Evolutionary conservation across 805 yeast species (phyloP), one percentile per base, ranked within the genome.

Genomic region (Torulaspora franciscae): DNA sequence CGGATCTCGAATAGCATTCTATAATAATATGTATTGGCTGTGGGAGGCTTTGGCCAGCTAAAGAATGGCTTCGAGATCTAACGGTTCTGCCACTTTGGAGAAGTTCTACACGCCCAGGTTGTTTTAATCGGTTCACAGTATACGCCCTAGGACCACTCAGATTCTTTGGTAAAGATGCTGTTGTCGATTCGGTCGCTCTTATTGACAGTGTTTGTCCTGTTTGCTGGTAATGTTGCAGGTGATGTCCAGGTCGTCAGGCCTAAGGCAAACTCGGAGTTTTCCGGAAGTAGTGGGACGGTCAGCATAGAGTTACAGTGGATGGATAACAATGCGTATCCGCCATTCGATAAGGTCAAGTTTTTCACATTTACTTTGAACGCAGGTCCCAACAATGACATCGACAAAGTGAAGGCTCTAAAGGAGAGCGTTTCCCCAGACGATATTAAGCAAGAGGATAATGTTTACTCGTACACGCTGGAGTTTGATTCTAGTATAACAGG

Each of bases 351-450:
- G 7, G 74, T 78, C 19, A 49, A 64, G 3, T 52, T 66, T 1
- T 79, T 74, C 49, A 69, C 81, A 0, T 68, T 89, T 43, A 62
- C 67, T 5, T 68, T 91, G 42, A 81, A 91, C 64, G 76, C 90
- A 1, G 96, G 95, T 26, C 64, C 80, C 19, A 76, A 79, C 56
- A 29, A 60, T 19, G 65, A 69, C 13, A 75, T 83, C 54, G 52
- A 67, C 28, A 69, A 76, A 46, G 55, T 75, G 28, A 50, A 48
- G 6, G 57, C 66, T 0, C 19, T 75, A 3, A 68, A 54, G 1
- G 46, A 59, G 0, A 42, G 55, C 0, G 52, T 70, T 1, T 26
- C 70, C 2, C 56, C 70, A 2, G 27, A 58, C 4, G 56, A 63
- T 9, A 43, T 77, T 1, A 45, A 65, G 1, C 17, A 29, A 6